Base-by-base conservation (phyloP, 768 basidiomycete species). In the Boletus subparvulus region DNA sequence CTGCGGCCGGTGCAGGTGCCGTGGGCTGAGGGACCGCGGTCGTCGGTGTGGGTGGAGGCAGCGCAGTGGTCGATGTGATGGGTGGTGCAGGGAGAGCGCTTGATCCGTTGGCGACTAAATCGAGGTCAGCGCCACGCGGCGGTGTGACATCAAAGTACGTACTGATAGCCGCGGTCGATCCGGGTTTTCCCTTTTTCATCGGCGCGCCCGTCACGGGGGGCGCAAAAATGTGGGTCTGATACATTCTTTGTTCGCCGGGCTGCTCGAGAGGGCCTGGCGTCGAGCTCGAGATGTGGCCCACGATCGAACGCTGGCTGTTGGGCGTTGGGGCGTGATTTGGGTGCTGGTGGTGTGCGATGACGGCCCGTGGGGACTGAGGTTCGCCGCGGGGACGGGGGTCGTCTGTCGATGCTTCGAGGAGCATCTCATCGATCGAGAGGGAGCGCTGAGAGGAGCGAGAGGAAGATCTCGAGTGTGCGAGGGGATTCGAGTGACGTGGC, bases 171-270 rank as follows among this genome's bases (percentile, higher is more conserved):
- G 61, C n/a, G 26, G 53, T 61, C 6, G 64, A 59, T 24, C 64
- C 59, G 32, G 62, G 80, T 69, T 88, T 86, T 36, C 71, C 69
- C 74, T 87, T 87, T 74, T 88, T 88, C 17, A 78, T 78, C 3
- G 87, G 86, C 4, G 88, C 86, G 53, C 88, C 88, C 0, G 83
- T 89, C 8, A 88, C 85, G 4, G 84, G 83, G 3, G 87, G 85
- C 8, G 87, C 85, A 64, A 90, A 90, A 13, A 87, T 82, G 65
- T 88, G 87, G 0, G 83, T 86, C 58, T 85, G 83, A 56, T 83
- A 83, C 24, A 74, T 77, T 39, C 77, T 67, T 10, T 75, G 66
- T 52, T 78, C 72, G 28, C 74, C 68, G 1, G 73, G 74, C 30
- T 70, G 67, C 9, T 71, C 65, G 13, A 73, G 64, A 0, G 73